phyloP scores from a whole-genome alignment of 1,139 yeast genomes.

The Taphrina betulina region DNA sequence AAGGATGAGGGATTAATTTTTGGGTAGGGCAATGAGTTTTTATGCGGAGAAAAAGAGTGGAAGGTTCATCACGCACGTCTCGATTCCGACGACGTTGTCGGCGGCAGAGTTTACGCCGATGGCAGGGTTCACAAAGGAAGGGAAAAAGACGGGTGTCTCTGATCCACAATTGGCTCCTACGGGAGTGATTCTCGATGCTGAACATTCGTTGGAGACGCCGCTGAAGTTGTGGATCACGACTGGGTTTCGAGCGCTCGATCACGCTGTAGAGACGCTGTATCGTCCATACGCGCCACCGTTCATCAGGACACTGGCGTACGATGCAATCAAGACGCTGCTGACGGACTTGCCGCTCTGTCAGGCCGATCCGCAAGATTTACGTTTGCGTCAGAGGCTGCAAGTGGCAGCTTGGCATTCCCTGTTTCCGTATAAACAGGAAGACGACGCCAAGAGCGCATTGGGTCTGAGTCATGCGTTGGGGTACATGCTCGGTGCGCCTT shows the following conservation, averaged over 20 bases:
- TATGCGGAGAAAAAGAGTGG: too few relatives aligned
- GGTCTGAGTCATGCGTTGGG: conserved; percentile 30
- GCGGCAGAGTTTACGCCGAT: conserved; percentile 35
- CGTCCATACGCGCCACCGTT: conserved; percentile 26
- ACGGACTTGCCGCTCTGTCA: conserved; percentile 31
- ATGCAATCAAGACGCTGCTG: conserved; percentile 30
- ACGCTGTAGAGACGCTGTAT: conserved; percentile 33
- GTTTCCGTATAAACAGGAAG: conserved; percentile 33
- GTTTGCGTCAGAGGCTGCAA: conserved; percentile 24
- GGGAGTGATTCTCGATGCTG: conserved; percentile 34
- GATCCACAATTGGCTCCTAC: conserved; percentile 22
- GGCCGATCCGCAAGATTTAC: conserved; percentile 28
- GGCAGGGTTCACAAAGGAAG: conserved; percentile 34
- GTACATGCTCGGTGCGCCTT: conserved; percentile 31
- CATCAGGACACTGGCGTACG: conserved; percentile 32
- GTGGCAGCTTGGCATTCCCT: conserved; percentile 33
- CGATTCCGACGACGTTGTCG: conserved; percentile 36
- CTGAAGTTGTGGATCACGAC: conserved; percentile 29
- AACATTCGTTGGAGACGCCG: conserved; percentile 33
- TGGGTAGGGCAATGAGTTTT: too few relatives aligned
- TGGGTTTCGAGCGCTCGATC: conserved; percentile 34
- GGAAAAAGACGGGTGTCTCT: conserved; percentile 23
- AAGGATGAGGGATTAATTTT: too few relatives aligned
- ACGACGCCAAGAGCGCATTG: conserved; percentile 16
- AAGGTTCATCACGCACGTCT: conserved; percentile 18